Conservation (phyloP, 2,329 filamentous ascomycete species). For the Fusarium subtropicale region DNA sequence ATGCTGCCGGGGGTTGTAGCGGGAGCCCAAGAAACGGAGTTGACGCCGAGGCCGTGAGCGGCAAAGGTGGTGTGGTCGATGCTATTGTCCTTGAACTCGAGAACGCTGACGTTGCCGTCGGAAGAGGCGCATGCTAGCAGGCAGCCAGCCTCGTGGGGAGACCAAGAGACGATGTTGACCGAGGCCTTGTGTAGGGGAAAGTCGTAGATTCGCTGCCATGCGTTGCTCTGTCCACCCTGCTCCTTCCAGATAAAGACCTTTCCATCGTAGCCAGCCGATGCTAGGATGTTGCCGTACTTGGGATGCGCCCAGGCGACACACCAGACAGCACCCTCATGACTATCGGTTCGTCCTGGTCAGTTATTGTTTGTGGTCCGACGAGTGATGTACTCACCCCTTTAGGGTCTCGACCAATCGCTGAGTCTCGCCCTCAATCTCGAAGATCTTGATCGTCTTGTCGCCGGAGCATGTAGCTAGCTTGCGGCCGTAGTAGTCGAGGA, state of each 20-base stretch:
- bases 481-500: slow-evolving; percentile 97
- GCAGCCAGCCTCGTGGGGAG: slow-evolving; percentile 95
- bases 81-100: slow-evolving; percentile 96
- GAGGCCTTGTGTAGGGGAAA: slow-evolving; percentile 94
- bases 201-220: slow-evolving; percentile 90
- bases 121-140: slow-evolving; percentile 94
- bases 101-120: slow-evolving; percentile 91
- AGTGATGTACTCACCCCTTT: slow-evolving; percentile 75
- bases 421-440: slow-evolving; percentile 93
- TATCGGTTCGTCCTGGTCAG: slow-evolving; percentile 53
- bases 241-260: slow-evolving; percentile 99
- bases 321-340: slow-evolving; percentile 98
- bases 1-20: slow-evolving; percentile 85
- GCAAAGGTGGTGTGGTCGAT: slow-evolving; percentile 92
- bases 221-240: slow-evolving; percentile 67
- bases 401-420: slow-evolving; percentile 92
- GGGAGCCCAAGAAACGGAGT: slow-evolving; percentile 95
- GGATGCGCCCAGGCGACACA: slow-evolving; percentile 98
- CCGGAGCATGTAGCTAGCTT: slow-evolving; percentile 97
- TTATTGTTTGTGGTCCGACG: background rate
- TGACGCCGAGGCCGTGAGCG: slow-evolving; percentile 93
- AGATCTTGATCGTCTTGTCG: slow-evolving; percentile 99
- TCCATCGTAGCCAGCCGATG: slow-evolving; percentile 94
- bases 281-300: slow-evolving; percentile 98
- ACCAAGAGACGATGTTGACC: slow-evolving; percentile 97